Evolutionary conservation across 2,329 filamentous ascomycete species (phyloP).

Genomic region (Fusarium bactridioides): DNA sequence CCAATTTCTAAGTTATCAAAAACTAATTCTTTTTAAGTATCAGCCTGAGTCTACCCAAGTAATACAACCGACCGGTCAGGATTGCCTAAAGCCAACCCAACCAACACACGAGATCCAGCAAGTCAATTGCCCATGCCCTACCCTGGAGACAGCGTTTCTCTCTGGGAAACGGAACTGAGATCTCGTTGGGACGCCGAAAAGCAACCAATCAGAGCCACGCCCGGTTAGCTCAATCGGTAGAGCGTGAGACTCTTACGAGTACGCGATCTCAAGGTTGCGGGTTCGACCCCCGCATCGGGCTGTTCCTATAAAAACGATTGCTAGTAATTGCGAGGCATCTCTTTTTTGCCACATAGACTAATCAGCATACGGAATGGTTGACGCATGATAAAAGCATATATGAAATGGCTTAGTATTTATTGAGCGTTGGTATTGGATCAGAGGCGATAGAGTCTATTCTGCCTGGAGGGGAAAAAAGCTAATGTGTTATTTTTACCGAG

Average conservation of each 20-base stretch:
- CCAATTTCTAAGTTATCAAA: rapidly evolving
- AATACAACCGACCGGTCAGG: too few relatives aligned
- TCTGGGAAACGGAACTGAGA: background rate
- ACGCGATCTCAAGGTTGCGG: constrained; percentile 62
- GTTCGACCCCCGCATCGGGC: constrained; percentile 60
- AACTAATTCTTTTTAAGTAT: too few relatives aligned
- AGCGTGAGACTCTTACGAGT: constrained; percentile 71
- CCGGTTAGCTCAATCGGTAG: constrained; percentile 56
- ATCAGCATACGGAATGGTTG: too few relatives aligned
- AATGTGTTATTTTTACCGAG: too few relatives aligned
- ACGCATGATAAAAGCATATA: too few relatives aligned
- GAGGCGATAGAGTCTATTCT: too few relatives aligned
- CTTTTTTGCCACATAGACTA: background rate
- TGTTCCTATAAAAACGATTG: constrained; percentile 46
- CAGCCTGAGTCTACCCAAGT: rapidly evolving
- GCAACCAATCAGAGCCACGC: constrained; percentile 40
- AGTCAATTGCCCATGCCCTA: background rate
- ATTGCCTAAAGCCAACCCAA: background rate
- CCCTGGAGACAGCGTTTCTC: background rate
- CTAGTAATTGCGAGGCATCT: constrained; percentile 11
- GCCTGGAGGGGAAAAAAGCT: too few relatives aligned
- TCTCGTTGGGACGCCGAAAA: rapidly evolving
- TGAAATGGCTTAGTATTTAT: too few relatives aligned
- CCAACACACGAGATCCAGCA: too few relatives aligned
- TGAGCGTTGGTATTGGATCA: too few relatives aligned